Base-by-base conservation (phyloP, 2,329 filamentous ascomycete species). In the Aspergillus oerlinghausenensis region DNA sequence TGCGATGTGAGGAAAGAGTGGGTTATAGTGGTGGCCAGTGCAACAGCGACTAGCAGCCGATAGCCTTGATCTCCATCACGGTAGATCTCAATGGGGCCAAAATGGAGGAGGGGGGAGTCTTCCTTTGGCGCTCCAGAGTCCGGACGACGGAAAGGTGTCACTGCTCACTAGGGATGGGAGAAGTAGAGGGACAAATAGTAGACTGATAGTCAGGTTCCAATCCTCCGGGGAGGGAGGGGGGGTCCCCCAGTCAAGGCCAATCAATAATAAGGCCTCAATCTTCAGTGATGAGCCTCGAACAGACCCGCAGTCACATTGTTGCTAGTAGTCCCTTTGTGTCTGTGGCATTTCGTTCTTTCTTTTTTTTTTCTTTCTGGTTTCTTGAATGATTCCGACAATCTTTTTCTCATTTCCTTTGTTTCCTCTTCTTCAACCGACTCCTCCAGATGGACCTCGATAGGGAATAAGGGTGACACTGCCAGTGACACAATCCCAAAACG, bases 1-100 rank as follows among this genome's bases (percentile, higher is more conserved):
- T 55, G 23, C 52, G 52, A 55, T 51, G 55, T 42, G 52, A 58
- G 54, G 49, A 55, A 52, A 54, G 56, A 58, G 59, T 60, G 51
- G 59, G 58, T 61, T 64, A 56, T 55, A 14, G 32, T 35, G 58
- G 63, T 70, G 69, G 68, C 67, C 70, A 66, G 64, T 71, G 68
- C 67, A 63, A 65, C 49, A 43, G 40, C 42, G 60, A 67, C 65
- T 72, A 72, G 67, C 65, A 67, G 60, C 64, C 66, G 67, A 71
- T 72, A 70, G 68, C 70, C 62, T 64, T 68, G 69, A 71, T 71
- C 67, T 70, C 62, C 67, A 60, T 67, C 60, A 66, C 61, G 58
- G 68, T 63, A 68, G 68, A 71, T 72, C 69, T 64, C 58, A 32
- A 47, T 47, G 43, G 19, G 17, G 43, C 7, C 23, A 47, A 47